Evolutionary conservation across 768 basidiomycete genomes (phyloP).

Genomic region (Strobilomyces dryophilus): DNA sequence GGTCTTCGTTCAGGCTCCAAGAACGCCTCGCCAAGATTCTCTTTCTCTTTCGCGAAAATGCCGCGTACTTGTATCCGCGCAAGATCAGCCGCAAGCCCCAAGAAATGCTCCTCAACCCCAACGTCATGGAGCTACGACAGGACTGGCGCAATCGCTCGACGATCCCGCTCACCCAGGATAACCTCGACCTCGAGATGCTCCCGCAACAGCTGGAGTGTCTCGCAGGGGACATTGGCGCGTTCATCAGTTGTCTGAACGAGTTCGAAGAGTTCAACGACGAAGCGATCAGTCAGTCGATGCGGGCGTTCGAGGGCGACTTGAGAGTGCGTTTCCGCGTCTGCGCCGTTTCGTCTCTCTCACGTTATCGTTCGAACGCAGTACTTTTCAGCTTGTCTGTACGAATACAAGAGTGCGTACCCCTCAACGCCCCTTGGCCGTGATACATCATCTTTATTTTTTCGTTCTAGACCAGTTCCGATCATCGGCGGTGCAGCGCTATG

Average conservation of each 20-base stretch:
- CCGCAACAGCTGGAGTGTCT: slow-evolving; percentile 42
- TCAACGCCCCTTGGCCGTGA: neutral
- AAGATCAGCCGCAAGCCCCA: slow-evolving; percentile 36
- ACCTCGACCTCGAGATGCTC: slow-evolving; percentile 44
- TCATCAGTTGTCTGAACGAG: slow-evolving; percentile 46
- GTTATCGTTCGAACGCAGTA: slow-evolving; percentile 31
- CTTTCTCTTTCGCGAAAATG: slow-evolving; percentile 51
- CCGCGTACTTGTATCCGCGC: slow-evolving; percentile 47
- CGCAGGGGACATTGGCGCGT: slow-evolving; percentile 43
- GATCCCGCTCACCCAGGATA: slow-evolving; percentile 32
- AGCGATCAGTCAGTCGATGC: slow-evolving; percentile 43
- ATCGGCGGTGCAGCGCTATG: slow-evolving; percentile 48
- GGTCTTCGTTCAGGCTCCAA: slow-evolving; percentile 46
- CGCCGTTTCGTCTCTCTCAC: neutral
- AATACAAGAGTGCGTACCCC: slow-evolving; percentile 38
- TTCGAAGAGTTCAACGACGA: slow-evolving; percentile 55
- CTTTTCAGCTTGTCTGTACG: slow-evolving; percentile 44
- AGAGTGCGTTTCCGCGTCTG: slow-evolving; percentile 28
- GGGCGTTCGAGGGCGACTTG: slow-evolving; percentile 45
- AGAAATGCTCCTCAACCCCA: slow-evolving; percentile 32
- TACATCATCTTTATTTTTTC: neutral
- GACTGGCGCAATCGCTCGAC: slow-evolving; percentile 34
- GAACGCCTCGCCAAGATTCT: slow-evolving; percentile 46
- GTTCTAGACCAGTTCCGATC: slow-evolving; percentile 44
- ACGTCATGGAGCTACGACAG: slow-evolving; percentile 27